Percentiles rank a stretch among this genome's conserved stretches.
Conservation (phyloP, 768 basidiomycete species). For the Leucocoprinus sp. region DNA sequence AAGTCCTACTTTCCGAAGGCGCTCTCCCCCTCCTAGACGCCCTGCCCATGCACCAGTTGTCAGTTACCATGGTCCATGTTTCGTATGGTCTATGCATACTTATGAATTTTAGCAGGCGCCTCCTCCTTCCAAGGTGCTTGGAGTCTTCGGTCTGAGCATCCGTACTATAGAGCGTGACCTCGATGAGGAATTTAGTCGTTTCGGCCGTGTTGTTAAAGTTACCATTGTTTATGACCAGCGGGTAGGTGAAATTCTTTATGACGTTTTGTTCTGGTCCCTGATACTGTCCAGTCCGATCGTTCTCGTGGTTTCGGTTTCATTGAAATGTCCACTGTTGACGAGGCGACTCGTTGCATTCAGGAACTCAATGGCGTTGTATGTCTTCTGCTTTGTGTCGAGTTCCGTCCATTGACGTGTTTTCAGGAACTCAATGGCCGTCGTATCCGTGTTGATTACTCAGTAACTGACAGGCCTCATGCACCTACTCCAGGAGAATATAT, state of each 20-base stretch:
- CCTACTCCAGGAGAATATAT: conserved; percentile 98
- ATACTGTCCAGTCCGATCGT: conserved; percentile 58
- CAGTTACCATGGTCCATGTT: conserved; percentile 24
- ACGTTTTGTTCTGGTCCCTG: neutral
- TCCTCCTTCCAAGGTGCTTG: conserved; percentile 81
- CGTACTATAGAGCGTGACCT: conserved; percentile 90
- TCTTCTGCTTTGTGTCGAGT: conserved; percentile 13
- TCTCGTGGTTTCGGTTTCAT: conserved; percentile 99
- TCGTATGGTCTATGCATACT: conserved; percentile 13
- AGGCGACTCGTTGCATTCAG: conserved; percentile 80
- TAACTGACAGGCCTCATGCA: conserved; percentile 88
- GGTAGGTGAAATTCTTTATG: conserved; percentile 41
- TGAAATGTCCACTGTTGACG: conserved; percentile 83
- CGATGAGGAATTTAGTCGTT: conserved; percentile 87
- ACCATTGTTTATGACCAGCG: conserved; percentile 96
- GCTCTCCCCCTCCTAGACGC: conserved; percentile 54
- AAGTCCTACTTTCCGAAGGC: conserved; percentile 44
- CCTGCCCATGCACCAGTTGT: conserved; percentile 71
- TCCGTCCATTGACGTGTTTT: conserved; percentile 9
- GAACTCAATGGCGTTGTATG: conserved; percentile 88
- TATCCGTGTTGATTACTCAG: conserved; percentile 95
- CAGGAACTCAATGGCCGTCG: conserved; percentile 92
- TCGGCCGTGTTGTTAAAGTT: conserved; percentile 89
- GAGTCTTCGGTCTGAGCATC: conserved; percentile 98
- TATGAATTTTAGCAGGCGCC: conserved; percentile 64